Evolutionary conservation across 805 yeast species (phyloP).

Genomic region (Starmera pachycereana): DNA sequence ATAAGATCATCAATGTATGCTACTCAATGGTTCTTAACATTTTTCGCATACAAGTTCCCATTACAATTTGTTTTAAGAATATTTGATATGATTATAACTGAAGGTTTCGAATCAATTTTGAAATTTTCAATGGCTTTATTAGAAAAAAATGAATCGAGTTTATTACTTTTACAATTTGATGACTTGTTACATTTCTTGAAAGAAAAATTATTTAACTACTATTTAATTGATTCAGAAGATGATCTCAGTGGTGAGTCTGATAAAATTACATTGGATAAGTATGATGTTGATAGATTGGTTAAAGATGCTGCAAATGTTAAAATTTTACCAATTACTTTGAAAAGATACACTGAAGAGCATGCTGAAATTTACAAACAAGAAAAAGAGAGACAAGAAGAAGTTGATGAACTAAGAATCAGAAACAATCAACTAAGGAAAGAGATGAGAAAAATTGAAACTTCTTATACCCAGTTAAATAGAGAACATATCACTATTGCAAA

Average conservation of each 20-base stretch:
- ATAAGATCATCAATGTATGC: conserved; percentile 93
- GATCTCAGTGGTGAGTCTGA: conserved; percentile 13
- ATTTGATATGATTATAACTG: conserved; percentile 79
- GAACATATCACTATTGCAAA: conserved; percentile 86
- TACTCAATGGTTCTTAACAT: conserved; percentile 92
- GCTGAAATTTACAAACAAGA: conserved; percentile 69
- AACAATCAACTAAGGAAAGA: conserved; percentile 70
- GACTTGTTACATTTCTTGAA: conserved; percentile 66
- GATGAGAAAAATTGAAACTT: conserved; percentile 60
- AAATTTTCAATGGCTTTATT: conserved; percentile 79
- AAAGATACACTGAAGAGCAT: conserved; percentile 65
- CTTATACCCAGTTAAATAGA: conserved; percentile 56
- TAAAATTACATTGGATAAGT: conserved; percentile 24
- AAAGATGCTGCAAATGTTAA: conserved; percentile 66
- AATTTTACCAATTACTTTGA: conserved; percentile 61
- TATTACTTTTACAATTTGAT: conserved; percentile 64
- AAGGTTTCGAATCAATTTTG: conserved; percentile 81
- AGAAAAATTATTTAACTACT: conserved; percentile 66
- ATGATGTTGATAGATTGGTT: conserved; percentile 67
- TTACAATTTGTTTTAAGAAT: conserved; percentile 78
- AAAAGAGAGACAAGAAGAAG: conserved; percentile 53
- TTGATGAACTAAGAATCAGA: conserved; percentile 51
- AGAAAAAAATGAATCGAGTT: conserved; percentile 49
- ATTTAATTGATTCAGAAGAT: conserved; percentile 31
- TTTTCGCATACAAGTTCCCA: conserved; percentile 93